Conservation (phyloP, 2,329 filamentous ascomycete genomes). For the Elsinoe necatrix region DNA sequence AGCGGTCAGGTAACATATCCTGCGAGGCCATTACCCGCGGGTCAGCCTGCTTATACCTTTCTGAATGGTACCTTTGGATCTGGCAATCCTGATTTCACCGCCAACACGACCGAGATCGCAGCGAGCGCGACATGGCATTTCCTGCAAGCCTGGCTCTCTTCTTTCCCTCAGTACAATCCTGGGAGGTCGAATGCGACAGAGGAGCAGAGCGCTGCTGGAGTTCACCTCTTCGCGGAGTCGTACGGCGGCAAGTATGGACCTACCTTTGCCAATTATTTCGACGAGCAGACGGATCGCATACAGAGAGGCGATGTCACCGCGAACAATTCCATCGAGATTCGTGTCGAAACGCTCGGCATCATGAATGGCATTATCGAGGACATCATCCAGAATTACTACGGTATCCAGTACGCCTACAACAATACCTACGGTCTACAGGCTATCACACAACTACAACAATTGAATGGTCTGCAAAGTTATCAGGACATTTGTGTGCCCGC, state of each 20-base stretch:
- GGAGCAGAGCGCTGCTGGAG: constrained; percentile 26
- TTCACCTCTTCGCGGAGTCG: constrained; percentile 59
- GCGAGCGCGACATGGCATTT: constrained; percentile 54
- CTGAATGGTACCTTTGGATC: constrained; percentile 60
- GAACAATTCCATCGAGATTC: constrained; percentile 50
- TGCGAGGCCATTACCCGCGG: constrained; percentile 26
- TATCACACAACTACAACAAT: constrained; percentile 45
- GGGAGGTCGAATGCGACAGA: constrained; percentile 37
- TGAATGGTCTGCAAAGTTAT: constrained; percentile 39
- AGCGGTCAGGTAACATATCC: constrained; percentile 33
- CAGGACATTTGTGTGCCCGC: constrained; percentile 24
- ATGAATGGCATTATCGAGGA: constrained; percentile 64
- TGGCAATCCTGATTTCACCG: constrained; percentile 32
- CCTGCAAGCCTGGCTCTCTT: constrained; percentile 49
- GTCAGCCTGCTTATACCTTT: constrained; percentile 37
- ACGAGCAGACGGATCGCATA: constrained; percentile 18
- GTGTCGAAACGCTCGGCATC: constrained; percentile 57
- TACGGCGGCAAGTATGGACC: constrained; percentile 42
- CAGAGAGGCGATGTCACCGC: constrained; percentile 36
- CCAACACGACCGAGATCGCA: constrained; percentile 31
- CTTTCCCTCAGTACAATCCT: constrained; percentile 33
- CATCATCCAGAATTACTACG: constrained; percentile 51
- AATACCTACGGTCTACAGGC: constrained; percentile 58
- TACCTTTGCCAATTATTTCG: constrained; percentile 23
- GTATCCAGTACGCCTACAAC: constrained; percentile 50